Conservation (phyloP, 2,329 filamentous ascomycete species). For the Trichophyton benhamiae region DNA sequence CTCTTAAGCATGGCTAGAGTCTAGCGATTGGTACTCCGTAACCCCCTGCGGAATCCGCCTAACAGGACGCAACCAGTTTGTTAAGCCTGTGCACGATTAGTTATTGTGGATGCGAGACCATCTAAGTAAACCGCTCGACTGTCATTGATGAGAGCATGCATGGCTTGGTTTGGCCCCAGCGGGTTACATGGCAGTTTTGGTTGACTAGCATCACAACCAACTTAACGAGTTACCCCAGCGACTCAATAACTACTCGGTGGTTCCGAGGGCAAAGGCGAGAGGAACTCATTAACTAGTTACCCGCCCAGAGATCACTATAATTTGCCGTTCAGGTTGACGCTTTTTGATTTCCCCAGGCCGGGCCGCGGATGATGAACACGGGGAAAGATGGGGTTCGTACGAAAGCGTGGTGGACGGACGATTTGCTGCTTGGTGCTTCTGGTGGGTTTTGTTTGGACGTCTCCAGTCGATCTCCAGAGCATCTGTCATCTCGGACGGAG, state of each 20-base stretch:
- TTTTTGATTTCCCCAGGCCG: background rate
- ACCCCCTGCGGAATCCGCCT: background rate
- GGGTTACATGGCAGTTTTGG: no score
- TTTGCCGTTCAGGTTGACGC: background rate
- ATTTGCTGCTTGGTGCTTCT: background rate
- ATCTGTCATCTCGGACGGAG: background rate
- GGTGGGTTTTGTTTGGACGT: background rate
- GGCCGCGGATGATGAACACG: background rate
- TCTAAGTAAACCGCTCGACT: background rate
- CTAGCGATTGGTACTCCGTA: background rate
- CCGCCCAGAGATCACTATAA: background rate
- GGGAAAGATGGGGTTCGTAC: background rate
- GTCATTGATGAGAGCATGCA: background rate
- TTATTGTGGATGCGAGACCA: background rate
- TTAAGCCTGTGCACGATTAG: background rate
- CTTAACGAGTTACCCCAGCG: no score
- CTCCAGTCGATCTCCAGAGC: background rate
- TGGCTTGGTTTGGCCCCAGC: background rate
- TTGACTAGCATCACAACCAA: no score
- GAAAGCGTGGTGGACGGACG: background rate
- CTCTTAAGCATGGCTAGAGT: background rate
- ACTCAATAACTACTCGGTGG: background rate
- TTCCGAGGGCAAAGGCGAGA: background rate
- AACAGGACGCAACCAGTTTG: background rate
- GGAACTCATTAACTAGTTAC: background rate